These are phyloP conservation scores for Sarocladium brachiariae DNA, from an alignment of 2,329 filamentous ascomycete species.

Conservation along the genomic window DNA sequence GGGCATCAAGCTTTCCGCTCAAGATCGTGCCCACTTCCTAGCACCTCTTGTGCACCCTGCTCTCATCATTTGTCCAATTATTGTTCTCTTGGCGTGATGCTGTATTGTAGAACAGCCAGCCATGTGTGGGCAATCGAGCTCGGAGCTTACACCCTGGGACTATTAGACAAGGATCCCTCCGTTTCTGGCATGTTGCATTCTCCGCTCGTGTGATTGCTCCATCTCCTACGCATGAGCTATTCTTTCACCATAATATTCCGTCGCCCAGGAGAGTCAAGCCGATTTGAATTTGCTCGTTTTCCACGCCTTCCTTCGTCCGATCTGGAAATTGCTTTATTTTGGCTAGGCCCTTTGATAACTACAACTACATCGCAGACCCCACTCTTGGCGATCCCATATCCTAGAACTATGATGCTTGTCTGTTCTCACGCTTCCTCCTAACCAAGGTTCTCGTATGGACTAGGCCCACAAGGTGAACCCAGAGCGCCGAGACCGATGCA, in stretches of 20 bases:
- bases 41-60: no score
- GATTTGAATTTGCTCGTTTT: not conserved
- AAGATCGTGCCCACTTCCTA: not conserved
- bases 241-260: not conserved
- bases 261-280: not conserved
- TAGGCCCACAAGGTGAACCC: not conserved
- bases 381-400: slow-evolving; percentile 3
- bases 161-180: not conserved
- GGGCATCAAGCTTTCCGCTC: slow-evolving; percentile 2
- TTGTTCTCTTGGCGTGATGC: not conserved
- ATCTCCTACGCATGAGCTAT: not conserved
- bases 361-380: slow-evolving; percentile 3
- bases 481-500: not conserved
- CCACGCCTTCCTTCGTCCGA: not conserved
- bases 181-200: not conserved
- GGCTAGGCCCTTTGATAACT: no score
- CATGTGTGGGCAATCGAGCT: not conserved
- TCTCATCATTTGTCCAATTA: no score
- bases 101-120: not conserved
- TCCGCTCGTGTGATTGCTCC: not conserved
- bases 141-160: no score
- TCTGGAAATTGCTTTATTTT: no score
- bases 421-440: not conserved
- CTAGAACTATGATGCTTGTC: not conserved
- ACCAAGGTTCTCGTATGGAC: not conserved